Evolutionary conservation across 352 stramenopile species (phyloP).

Genomic region (Phytophthora sansomeana): DNA sequence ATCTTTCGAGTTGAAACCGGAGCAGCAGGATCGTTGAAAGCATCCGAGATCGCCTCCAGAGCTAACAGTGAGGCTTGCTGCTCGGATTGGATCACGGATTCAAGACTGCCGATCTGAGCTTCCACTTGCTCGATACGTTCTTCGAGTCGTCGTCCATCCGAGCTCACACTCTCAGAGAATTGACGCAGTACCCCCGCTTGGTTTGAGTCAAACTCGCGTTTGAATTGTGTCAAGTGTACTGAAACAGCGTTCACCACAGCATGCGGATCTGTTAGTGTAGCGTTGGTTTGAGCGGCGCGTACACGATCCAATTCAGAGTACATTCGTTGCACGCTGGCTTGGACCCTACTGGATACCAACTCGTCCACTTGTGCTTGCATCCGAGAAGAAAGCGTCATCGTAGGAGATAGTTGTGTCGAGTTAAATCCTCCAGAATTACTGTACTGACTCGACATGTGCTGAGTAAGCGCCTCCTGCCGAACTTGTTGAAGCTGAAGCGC

Average conservation of each 20-base stretch:
- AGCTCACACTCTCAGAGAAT: conserved; percentile 64
- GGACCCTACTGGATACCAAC: conserved; percentile 42
- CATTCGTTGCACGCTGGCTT: conserved; percentile 41
- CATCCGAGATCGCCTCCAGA: conserved; percentile 76
- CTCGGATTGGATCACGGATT: conserved; percentile 70
- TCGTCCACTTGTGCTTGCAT: conserved; percentile 68
- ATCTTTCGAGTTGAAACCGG: conserved; percentile 6
- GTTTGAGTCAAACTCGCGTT: conserved; percentile 64
- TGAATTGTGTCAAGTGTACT: conserved; percentile 65
- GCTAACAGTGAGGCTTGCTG: conserved; percentile 75
- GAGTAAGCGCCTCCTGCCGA: conserved; percentile 39
- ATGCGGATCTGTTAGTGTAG: conserved; percentile 31
- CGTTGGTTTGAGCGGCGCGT: conserved; percentile 24
- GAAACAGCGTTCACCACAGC: conserved; percentile 67
- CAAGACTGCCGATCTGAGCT: conserved; percentile 55
- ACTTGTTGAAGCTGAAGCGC: conserved; percentile 43
- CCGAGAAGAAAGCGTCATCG: conserved; percentile 41
- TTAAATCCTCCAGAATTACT: conserved; percentile 17
- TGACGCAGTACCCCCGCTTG: conserved; percentile 51
- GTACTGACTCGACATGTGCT: conserved; percentile 24
- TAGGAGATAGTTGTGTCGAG: conserved; percentile 16
- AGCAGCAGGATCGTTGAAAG: conserved; percentile 43
- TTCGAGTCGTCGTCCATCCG: conserved; percentile 57
- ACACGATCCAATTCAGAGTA: conserved; percentile 46
- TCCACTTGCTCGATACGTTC: conserved; percentile 65